These are phyloP conservation scores for Dothistroma pini DNA, from an alignment of 2,329 filamentous ascomycete species.

Conservation along the genomic window DNA sequence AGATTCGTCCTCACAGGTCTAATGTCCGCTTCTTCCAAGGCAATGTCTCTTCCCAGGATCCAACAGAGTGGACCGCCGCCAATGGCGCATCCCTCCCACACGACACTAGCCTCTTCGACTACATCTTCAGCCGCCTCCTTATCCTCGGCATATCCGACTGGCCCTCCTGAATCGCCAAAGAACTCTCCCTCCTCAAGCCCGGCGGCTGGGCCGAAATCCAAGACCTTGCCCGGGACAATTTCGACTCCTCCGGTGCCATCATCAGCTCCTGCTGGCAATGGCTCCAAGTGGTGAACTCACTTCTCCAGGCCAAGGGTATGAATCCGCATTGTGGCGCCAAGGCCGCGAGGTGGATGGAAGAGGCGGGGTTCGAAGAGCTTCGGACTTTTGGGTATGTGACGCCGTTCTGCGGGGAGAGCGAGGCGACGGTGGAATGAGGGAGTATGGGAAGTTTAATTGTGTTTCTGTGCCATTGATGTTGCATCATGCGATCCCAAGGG, in stretches of 20 bases:
- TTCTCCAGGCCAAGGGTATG: slow-evolving; percentile 7
- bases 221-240: slow-evolving; percentile 14
- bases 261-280: slow-evolving; percentile 13
- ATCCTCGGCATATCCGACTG: slow-evolving; percentile 23
- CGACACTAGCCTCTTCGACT: slow-evolving; percentile 17
- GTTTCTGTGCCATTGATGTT: slow-evolving; percentile 11
- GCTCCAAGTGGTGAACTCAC: slow-evolving; percentile 1
- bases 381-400: slow-evolving; percentile 8
- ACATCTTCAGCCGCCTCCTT: slow-evolving; percentile 23
- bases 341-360: slow-evolving; percentile 9
- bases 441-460: slow-evolving; percentile 9
- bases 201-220: slow-evolving; percentile 26
- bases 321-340: slow-evolving; percentile 10
- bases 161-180: slow-evolving; percentile 17
- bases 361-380: slow-evolving; percentile 13
- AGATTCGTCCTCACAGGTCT: not conserved
- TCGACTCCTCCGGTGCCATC: not conserved
- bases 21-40: slow-evolving; percentile 17
- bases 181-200: slow-evolving; percentile 17
- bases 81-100: not conserved
- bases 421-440: slow-evolving; percentile 10
- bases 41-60: slow-evolving; percentile 7
- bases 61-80: slow-evolving; percentile 8
- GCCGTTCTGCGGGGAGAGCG: slow-evolving; percentile 5
- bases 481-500: slow-evolving; percentile 9